Evolutionary conservation across 2,329 filamentous ascomycete genomes (phyloP).

Genomic region (Waltergamsia citrina): DNA sequence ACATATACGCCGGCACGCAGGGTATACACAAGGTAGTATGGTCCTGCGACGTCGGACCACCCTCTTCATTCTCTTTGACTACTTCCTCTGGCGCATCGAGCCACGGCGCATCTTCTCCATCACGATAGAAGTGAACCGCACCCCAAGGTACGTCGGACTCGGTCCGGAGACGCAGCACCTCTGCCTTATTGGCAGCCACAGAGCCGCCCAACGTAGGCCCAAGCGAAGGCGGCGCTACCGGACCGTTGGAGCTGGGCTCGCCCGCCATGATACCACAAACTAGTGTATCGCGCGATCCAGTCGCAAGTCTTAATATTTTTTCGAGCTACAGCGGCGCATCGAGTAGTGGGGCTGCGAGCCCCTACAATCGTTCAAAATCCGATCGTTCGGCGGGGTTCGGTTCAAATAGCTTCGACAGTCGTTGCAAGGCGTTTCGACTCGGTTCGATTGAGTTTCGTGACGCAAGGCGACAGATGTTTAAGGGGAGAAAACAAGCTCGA

Average conservation of each 20-base stretch:
- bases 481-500: too few species aligned
- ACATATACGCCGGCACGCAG: conserved; percentile 89
- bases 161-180: conserved; percentile 62
- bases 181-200: conserved; percentile 74
- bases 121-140: conserved; percentile 87
- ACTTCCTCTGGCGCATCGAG: conserved; percentile 24
- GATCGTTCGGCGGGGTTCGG: too few species aligned
- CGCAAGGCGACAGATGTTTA: too few species aligned
- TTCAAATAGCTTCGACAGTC: too few species aligned
- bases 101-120: conserved; percentile 63
- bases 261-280: conserved; percentile 51
- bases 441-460: too few species aligned
- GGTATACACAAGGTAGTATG: conserved; percentile 89
- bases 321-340: conserved; percentile 34
- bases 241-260: conserved; percentile 11
- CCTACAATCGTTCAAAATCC: too few species aligned
- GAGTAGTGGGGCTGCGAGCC: too few species aligned
- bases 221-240: conserved; percentile 34
- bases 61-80: conserved; percentile 14
- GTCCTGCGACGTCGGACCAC: conserved; percentile 38
- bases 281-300: conserved; percentile 72
- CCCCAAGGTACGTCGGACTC: conserved; percentile 81
- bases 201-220: conserved; percentile 46
- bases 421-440: too few species aligned
- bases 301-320: conserved; percentile 61